Percentiles rank a stretch among this genome's conserved stretches.
phyloP scores from a whole-genome alignment of 73 alveolate genomes.

The Diophrys sp. region DNA sequence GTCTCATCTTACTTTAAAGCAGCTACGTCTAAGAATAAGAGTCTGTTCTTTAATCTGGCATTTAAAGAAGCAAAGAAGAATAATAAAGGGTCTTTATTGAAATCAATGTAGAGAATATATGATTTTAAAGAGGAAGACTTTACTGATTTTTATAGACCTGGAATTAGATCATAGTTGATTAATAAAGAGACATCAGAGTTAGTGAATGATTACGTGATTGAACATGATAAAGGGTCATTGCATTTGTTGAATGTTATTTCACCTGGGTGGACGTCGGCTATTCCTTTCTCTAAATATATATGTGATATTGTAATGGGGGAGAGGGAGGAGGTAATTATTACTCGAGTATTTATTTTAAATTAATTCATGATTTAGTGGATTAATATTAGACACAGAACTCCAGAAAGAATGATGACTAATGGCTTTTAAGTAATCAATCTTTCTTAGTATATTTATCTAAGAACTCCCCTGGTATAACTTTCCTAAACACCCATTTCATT shows the following conservation, averaged over 20 bases:
- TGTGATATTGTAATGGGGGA: constrained; percentile 10
- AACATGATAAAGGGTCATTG: constrained; percentile 50
- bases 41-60: constrained; percentile 16
- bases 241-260: constrained; percentile 78
- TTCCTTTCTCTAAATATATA: constrained; percentile 71
- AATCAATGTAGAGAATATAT: constrained; percentile 23
- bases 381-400: too few species aligned
- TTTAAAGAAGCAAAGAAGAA: constrained; percentile 28
- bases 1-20: constrained; percentile 18
- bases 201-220: constrained; percentile 57
- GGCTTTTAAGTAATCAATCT: too few species aligned
- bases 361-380: too few species aligned
- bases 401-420: too few species aligned
- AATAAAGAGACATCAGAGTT: constrained; percentile 52
- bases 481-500: too few species aligned
- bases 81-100: constrained; percentile 5
- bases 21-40: constrained; percentile 18
- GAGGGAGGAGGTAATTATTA: too few species aligned
- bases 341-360: too few species aligned
- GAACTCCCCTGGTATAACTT: too few species aligned
- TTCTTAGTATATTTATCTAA: too few species aligned
- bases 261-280: constrained; percentile 88
- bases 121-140: constrained; percentile 25
- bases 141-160: constrained; percentile 55
- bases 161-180: constrained; percentile 69